Evolutionary conservation across 164 flowering plant genomes (phyloP).

Genomic region (Buxus sempervirens): DNA sequence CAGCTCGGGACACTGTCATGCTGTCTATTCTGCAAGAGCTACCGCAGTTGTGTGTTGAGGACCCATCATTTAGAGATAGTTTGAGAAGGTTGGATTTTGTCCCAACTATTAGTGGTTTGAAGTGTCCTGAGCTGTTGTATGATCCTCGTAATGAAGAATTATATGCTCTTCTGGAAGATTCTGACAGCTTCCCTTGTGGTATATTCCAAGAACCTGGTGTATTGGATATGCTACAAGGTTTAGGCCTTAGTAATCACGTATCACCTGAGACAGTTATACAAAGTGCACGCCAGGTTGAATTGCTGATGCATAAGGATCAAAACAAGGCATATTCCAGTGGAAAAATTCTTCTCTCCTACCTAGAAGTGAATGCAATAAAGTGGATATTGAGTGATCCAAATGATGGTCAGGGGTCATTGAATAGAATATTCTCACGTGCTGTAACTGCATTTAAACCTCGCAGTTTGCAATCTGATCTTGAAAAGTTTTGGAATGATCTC

Average conservation of each 20-base stretch:
- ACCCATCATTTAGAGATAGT: slow-evolving; percentile 51
- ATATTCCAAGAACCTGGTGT: slow-evolving; percentile 54
- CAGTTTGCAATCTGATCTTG: slow-evolving; percentile 56
- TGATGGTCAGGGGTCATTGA: slow-evolving; percentile 48
- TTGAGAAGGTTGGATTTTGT: slow-evolving; percentile 74
- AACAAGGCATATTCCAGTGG: slow-evolving; percentile 70
- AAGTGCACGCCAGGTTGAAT: slow-evolving; percentile 78
- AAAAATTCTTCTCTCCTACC: slow-evolving; percentile 76
- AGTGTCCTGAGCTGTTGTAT: slow-evolving; percentile 59
- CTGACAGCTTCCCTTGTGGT: slow-evolving; percentile 72
- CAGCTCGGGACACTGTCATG: slow-evolving; percentile 67
- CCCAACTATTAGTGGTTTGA: slow-evolving; percentile 61
- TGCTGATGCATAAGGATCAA: slow-evolving; percentile 54
- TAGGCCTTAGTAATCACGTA: slow-evolving; percentile 80
- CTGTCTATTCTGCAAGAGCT: slow-evolving; percentile 70
- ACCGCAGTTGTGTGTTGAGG: slow-evolving; percentile 80
- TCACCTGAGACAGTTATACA: slow-evolving; percentile 70
- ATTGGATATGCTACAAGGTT: slow-evolving; percentile 78
- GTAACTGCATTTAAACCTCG: slow-evolving; percentile 60
- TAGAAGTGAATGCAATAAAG: slow-evolving; percentile 79
- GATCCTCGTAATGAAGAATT: slow-evolving; percentile 96
- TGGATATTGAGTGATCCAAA: slow-evolving; percentile 50
- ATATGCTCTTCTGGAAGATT: slow-evolving; percentile 75
- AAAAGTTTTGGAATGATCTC: slow-evolving; percentile 87
- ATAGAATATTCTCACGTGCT: slow-evolving; percentile 63